Base-by-base conservation (phyloP, 805 yeast species). In the Saccharomyces mikatae region DNA sequence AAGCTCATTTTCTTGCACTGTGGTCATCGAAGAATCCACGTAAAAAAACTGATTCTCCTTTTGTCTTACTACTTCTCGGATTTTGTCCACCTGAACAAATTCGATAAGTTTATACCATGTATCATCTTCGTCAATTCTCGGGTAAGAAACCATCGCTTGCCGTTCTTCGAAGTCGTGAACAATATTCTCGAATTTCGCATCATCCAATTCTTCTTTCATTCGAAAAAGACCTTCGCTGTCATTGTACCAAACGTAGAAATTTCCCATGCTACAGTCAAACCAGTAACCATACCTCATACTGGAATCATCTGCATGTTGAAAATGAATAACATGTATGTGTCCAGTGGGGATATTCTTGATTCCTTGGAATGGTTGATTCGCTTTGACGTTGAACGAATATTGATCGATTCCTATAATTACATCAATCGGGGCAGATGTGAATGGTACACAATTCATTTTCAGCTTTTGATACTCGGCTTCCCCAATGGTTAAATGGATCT, bases 211-310 rank as follows among this genome's bases (percentile, higher is more conserved):
- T 14, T 36, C 30, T 22, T 46, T 13, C 49, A 63, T 31, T 24
- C 57, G 54, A 54, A 58, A 66, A n/a, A 54, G 27, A 21, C 61
- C 69, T 9, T 26, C 24, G 2, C 32, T 47, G 2, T 46, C 53
- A 50, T 62, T 56, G 52, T 60, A 63, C n/a, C 51, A 48, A 21
- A 66, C 31, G 52, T 56, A 58, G 30, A 36, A 49, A 49, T 36
- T 52, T 17, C 32, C 30, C 2, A 48, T 41, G 4, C 51, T 49
- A n/a, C 48, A 41, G 11, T 59, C 55, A 47, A 69, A 55, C 71
- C 71, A 69, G 54, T 68, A 69, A 0, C 72, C 72, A 51, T 69
- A 67, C 21, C 71, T 53, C 26, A 61, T 26, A n/a, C 58, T 52
- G n/a, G 55, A 61, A 14, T 49, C 49, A n/a, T 48, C 24, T 28